Evolutionary conservation across 2,329 filamentous ascomycete species (phyloP), one percentile per base, ranked within the genome.

Genomic region (Pseudocercospora fuligena): DNA sequence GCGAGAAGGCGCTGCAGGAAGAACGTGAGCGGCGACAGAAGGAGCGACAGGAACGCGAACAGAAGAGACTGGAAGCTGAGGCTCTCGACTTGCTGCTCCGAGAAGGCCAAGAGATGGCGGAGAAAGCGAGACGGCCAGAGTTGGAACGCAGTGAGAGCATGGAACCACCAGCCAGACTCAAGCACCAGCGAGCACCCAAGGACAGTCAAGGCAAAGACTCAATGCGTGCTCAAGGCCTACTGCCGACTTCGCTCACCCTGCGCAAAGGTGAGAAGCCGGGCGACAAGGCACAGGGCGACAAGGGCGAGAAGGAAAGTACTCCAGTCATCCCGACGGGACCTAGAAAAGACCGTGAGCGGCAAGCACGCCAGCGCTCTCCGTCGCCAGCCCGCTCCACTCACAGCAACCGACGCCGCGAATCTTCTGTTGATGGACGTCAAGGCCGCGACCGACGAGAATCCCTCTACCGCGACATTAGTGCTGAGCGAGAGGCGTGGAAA

Each of bases 61-160:
- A 87, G 65, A 86, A 87, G 74, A 81, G 84, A 19, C 74, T 88
- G 54, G 86, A 88, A 71, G 83, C 85, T 68, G 80, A 84, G 43
- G 86, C 86, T 11, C 77, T 88, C 61, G 81, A 86, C 65, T 74
- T 84, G 67, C 79, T 88, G 11, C 72, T 88, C 23, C 82, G 81
- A 70, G 86, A 88, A 75, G 84, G 85, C 57, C 82, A 86, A 70
- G 81, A 85, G 69, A 79, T 85, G 67, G 83, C 84, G 8, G 84
- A 84, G 25, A 86, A 85, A 71, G 80, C 82, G 3, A 80, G 82
- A 66, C 81, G 83, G 64, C 82, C 83, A 5, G 84, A 85, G 63
- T 82, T 84, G 65, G 84, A 86, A 58, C 70, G 76, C 33, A 78
- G 77, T 56, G 78, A 78, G 57, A 79, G 77, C 65, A 76, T 79